Evolutionary conservation across 257 asterid genomes (phyloP).

Genomic region (Nicotiana paniculata): DNA sequence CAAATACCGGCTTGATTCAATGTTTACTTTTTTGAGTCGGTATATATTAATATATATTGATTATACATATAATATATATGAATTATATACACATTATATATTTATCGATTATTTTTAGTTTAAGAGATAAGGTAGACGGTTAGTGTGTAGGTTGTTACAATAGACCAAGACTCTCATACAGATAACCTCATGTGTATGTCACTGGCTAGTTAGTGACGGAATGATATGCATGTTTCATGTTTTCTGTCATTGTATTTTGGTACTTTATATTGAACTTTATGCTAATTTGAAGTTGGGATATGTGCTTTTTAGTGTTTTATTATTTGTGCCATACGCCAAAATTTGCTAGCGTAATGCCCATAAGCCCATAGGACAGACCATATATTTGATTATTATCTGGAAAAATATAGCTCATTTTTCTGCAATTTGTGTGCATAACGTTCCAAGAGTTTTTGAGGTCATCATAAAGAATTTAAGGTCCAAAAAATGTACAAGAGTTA

Average conservation of each 20-base stretch:
- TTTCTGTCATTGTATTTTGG: slow-evolving; percentile 7
- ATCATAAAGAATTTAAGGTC: background rate
- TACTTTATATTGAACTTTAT: background rate
- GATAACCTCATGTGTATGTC: background rate
- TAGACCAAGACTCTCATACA: background rate
- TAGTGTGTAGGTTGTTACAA: too few species aligned
- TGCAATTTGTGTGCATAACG: background rate
- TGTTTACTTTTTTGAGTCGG: too few species aligned
- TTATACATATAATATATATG: too few species aligned
- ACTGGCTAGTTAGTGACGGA: background rate
- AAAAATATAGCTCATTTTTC: background rate
- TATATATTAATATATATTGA: too few species aligned
- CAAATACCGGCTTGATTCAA: too few species aligned
- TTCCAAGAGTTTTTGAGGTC: background rate
- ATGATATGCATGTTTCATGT: slow-evolving; percentile 11
- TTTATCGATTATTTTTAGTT: too few species aligned
- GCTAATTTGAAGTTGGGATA: background rate
- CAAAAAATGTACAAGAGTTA: too few species aligned
- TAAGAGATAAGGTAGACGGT: too few species aligned
- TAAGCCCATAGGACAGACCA: background rate
- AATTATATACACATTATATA: too few species aligned
- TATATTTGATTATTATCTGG: background rate
- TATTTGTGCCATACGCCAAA: slow-evolving; percentile 5
- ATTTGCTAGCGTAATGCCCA: slow-evolving; percentile 18
- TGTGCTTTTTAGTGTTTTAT: background rate